phyloP scores from a whole-genome alignment of 768 basidiomycete species.

The Suillus hirtellus region DNA sequence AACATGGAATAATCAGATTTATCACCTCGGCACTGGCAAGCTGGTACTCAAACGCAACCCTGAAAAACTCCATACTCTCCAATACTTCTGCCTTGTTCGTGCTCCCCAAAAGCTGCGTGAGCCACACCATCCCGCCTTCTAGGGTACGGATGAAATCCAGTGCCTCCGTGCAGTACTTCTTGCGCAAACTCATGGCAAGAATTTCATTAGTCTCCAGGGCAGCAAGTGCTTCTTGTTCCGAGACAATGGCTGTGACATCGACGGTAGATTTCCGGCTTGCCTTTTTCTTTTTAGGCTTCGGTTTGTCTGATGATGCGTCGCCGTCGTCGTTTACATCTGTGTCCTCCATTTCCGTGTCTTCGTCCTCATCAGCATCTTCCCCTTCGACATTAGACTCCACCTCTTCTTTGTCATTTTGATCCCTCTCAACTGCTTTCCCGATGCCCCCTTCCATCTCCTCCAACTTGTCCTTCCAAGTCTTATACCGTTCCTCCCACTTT shows the following conservation, averaged over 20 bases:
- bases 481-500: slow-evolving; percentile 76
- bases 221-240: slow-evolving; percentile 72
- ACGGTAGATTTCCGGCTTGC: slow-evolving; percentile 69
- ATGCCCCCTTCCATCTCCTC: slow-evolving; percentile 66
- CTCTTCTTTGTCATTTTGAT: slow-evolving; percentile 35
- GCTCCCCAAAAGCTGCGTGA: slow-evolving; percentile 80
- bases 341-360: slow-evolving; percentile 22
- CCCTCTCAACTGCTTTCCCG: slow-evolving; percentile 60
- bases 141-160: slow-evolving; percentile 76
- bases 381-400: slow-evolving; percentile 35
- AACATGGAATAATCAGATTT: background rate
- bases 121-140: slow-evolving; percentile 66
- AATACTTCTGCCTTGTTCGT: slow-evolving; percentile 83
- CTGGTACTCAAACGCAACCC: slow-evolving; percentile 76
- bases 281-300: slow-evolving; percentile 45
- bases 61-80: slow-evolving; percentile 90
- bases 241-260: slow-evolving; percentile 65
- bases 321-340: slow-evolving; percentile 38
- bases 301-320: slow-evolving; percentile 39
- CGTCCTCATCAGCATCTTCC: slow-evolving; percentile 35
- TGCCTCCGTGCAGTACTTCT: slow-evolving; percentile 86
- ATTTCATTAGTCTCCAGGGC: slow-evolving; percentile 67
- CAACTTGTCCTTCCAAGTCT: slow-evolving; percentile 60
- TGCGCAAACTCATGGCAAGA: slow-evolving; percentile 66
- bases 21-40: slow-evolving; percentile 75